Base-by-base conservation (phyloP, 306 rosid species). In the Fagus sylvatica region DNA sequence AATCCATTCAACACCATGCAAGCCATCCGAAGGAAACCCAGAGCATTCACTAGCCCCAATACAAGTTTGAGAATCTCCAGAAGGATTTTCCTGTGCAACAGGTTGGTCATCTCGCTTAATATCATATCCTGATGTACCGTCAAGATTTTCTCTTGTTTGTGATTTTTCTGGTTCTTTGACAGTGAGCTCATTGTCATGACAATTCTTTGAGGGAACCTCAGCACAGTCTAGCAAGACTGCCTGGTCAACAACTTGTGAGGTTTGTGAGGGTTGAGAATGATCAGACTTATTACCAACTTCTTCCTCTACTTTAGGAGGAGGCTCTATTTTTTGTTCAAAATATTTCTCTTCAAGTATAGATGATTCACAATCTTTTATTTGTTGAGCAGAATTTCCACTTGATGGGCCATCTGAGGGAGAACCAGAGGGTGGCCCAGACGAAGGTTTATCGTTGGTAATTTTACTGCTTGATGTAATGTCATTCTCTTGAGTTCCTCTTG, bases 1-100 rank as follows among this genome's bases (percentile, higher is more conserved):
- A 53, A 88, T 78, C 99, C 99, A 96, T 86, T 93, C 87, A 71
- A 96, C 85, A 60, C 60, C 81, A 76, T 56, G 88, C 75, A 85
- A 83, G 49, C 75, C 89, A 71, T 88, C 85, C 8, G 88, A 85
- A 72, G 88, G 57, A 83, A 75, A 67, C 41, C 78, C 81, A 41
- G 86, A 34, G 65, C 74, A 84, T 61, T 82, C 92, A 48, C 57
- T 54, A 80, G 76, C 71, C 79, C 75, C 85, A 59, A 71, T 59
- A 74, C 79, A 74, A 80, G 88, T 84, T 78, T 78, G 93, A 82
- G 83, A 83, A 78, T 76, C 80, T 82, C 76, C 86, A 73, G 73
- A 86, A 72, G 81, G 64, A 80, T 73, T 85, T 75, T 68, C 81
- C 71, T 76, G 89, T 42, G 81, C 81, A 78, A 73, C 82, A 80